Base-by-base conservation (phyloP, 2,329 filamentous ascomycete genomes). In the Calycina marina region DNA sequence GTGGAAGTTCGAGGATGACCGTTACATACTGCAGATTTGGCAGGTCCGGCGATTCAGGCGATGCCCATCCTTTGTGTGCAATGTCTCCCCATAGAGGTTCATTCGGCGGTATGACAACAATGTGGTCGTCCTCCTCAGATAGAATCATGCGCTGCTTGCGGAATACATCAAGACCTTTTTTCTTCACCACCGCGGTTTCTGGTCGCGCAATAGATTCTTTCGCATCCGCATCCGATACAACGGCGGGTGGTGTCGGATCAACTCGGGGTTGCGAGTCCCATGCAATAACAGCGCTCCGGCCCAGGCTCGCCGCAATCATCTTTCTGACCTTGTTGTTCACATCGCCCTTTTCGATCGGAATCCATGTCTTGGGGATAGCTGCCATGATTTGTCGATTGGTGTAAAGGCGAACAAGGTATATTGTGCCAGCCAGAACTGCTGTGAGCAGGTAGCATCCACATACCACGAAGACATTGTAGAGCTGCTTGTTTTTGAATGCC, bases 51-150 rank as follows among this genome's bases (percentile, higher is more conserved):
- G 73, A 78, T 17, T 70, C 68, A 4, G 88, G 88, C 2, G 84
- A 81, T 2, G 79, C 78, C 88, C 90, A 96, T 31, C 88, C 90
- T 11, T 74, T 64, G 52, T 98, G 90, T 38, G 81, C 72, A 32
- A 96, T 73, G n/a, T 72, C 60, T 14, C 82, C 84, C 88, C 88
- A 96, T 14, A 71, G 60, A 14, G 48, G 44, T 11, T 34, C 30
- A 20, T 43, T 32, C 15, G 47, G 38, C 15, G 40, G 41, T 13
- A 47, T 44, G 9, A 25, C 29, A 6, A 50, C 36, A 14, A 34
- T 40, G 16, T 41, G 34, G 2, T 47, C 41, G 11, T 44, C 37
- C 15, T 38, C 37, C 6, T 44, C 41, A 4, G 33, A 11, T 15
- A 42, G 32, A 8, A 35, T 29, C 3, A 18, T 22, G n/a, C 20